These are phyloP conservation scores for Gossypium thurberi DNA, from an alignment of 345 rosid genomes.

Conservation along the genomic window DNA sequence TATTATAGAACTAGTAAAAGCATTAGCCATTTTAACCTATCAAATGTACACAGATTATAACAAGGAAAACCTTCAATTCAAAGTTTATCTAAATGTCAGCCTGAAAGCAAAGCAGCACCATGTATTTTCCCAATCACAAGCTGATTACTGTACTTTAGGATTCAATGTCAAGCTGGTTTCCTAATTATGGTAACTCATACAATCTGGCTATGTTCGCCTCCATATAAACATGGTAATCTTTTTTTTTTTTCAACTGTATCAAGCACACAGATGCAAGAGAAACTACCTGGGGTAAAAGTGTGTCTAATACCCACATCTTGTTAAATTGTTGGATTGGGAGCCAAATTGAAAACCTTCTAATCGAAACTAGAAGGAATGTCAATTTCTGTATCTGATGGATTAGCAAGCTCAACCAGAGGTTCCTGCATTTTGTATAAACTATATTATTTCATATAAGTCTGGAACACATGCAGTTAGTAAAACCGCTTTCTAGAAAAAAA, in stretches of 20 bases:
- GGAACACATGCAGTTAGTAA: neutral
- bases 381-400: conserved; percentile 58
- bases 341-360: conserved; percentile 29
- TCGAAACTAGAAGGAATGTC: conserved; percentile 48
- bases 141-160: conserved; percentile 7
- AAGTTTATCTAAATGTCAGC: conserved; percentile 22
- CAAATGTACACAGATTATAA: conserved; percentile 24
- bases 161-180: conserved; percentile 18
- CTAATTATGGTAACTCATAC: conserved; percentile 22
- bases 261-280: conserved; percentile 9
- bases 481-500: neutral
- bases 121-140: conserved; percentile 14
- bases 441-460: conserved; percentile 6
- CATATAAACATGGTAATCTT: conserved; percentile 13
- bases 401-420: conserved; percentile 47
- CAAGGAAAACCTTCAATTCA: conserved; percentile 10
- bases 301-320: conserved; percentile 8
- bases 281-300: neutral
- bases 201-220: conserved; percentile 12
- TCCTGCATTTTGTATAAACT: conserved; percentile 41
- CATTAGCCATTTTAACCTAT: conserved; percentile 12
- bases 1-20: neutral
- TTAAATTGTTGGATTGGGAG: neutral
- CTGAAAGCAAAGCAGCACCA: conserved; percentile 19
- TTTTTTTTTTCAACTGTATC: conserved; percentile 1